Conservation (phyloP, 2,329 filamentous ascomycete species). For the Aspergillus viridinutans region DNA sequence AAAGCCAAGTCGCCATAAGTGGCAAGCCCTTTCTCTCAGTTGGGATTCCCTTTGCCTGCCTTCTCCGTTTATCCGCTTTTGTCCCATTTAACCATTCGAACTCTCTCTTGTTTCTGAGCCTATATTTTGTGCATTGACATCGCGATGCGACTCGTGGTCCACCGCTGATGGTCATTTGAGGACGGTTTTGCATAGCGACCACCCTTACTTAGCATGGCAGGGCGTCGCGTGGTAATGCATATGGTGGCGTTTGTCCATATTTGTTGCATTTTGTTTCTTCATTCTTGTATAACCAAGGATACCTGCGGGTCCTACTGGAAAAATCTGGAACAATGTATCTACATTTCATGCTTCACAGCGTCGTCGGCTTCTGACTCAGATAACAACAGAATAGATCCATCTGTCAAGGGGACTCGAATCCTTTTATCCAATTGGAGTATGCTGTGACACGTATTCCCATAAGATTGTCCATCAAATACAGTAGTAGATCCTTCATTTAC, state of each 20-base stretch:
- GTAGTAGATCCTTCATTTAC: background rate
- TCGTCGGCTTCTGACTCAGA: conserved; percentile 1
- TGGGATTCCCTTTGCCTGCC: background rate
- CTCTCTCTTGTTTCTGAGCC: conserved; percentile 2
- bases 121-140: background rate
- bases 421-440: background rate
- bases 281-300: conserved; percentile 1
- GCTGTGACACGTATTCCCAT: background rate
- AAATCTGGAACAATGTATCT: conserved; percentile 6
- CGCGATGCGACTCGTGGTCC: background rate
- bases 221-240: conserved; percentile 29
- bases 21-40: conserved; percentile 10
- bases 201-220: conserved; percentile 29
- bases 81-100: background rate
- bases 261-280: conserved; percentile 12
- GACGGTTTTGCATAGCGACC: conserved; percentile 10
- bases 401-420: background rate
- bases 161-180: conserved; percentile 2
- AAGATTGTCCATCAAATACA: background rate
- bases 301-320: conserved; percentile 2
- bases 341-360: conserved; percentile 1
- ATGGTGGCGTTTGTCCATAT: conserved; percentile 18
- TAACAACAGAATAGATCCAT: background rate
- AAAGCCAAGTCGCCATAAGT: conserved; percentile 16
- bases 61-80: conserved; percentile 6